Evolutionary conservation across 2,329 filamentous ascomycete species (phyloP), one percentile per base, ranked within the genome.

Genomic region (Thermoascus crustaceus): DNA sequence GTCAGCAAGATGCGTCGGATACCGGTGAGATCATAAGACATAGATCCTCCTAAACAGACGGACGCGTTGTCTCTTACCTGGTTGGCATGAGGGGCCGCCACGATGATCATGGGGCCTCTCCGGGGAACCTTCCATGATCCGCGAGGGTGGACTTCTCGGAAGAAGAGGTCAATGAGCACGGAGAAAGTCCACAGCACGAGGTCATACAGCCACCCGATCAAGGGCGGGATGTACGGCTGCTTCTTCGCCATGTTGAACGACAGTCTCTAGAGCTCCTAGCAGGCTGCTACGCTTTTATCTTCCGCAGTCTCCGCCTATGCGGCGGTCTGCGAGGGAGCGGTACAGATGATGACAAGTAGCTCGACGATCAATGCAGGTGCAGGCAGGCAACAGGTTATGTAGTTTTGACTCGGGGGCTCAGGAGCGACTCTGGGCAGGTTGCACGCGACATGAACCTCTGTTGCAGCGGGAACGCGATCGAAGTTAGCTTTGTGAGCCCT

Each of bases 61-160:
- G 21, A 19, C 31, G 19, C 21, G 13, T 24, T 21, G 20, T 22
- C 24, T 61, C 71, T 41, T 65, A 86, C 82, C 75, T 91, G 86
- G 60, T 98, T 98, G 41, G 89, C 89, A 70, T 98, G 91, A 47
- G 91, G 91, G 36, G 89, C 91, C 29, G 88, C 91, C 48, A 98
- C 91, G 54, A 98, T 91, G 40, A 98, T 85, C 44, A 98, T 77
- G 1, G 91, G 88, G 0, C 88, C 91, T 44, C 78, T 75, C 52
- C 82, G 79, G 29, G 91, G 91, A 29, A 98, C 84, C 62, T 88
- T 89, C 87, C 91, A 98, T 44, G 88, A 85, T 48, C 87, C 87
- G 46, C 91, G 77, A 8, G 91, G 91, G 58, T 96, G 88, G 10
- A 98, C 86, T 64, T 98, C 91, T 49, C 91, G 82, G 70, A 98